phyloP scores from a whole-genome alignment of 352 stramenopile genomes.

The Phytophthora idaei region DNA sequence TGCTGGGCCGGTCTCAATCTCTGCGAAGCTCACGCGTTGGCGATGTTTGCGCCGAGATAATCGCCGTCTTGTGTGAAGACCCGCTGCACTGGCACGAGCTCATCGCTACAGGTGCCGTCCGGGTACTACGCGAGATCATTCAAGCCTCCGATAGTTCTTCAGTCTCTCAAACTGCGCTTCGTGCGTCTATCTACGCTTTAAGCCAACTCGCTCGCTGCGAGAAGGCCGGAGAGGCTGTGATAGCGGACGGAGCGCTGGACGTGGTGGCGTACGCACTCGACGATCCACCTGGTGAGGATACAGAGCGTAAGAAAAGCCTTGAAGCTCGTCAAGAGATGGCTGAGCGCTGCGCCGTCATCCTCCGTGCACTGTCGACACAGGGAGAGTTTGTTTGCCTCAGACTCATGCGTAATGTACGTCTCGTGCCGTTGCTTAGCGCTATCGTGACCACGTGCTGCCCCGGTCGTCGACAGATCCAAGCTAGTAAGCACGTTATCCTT shows the following conservation, averaged over 20 bases:
- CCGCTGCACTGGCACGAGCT: constrained; percentile 52
- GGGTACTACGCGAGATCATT: constrained; percentile 57
- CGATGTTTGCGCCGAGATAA: constrained; percentile 66
- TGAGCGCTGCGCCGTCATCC: constrained; percentile 71
- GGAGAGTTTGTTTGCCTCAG: constrained; percentile 44
- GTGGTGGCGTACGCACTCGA: constrained; percentile 51
- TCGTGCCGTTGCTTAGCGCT: constrained; percentile 54
- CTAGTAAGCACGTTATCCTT: constrained; percentile 62
- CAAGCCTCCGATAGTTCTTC: constrained; percentile 24
- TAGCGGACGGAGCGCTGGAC: constrained; percentile 65
- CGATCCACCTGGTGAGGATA: too few species aligned
- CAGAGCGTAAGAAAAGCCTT: constrained; percentile 4
- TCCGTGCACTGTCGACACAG: constrained; percentile 69
- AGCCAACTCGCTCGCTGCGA: constrained; percentile 70
- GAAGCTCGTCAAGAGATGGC: constrained; percentile 47
- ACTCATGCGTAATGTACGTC: constrained; percentile 57
- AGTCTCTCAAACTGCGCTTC: constrained; percentile 35
- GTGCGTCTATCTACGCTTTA: constrained; percentile 66
- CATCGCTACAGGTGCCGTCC: constrained; percentile 55
- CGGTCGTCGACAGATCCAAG: constrained; percentile 46
- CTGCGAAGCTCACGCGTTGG: constrained; percentile 52
- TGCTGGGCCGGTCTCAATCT: constrained; percentile 43
- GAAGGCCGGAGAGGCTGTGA: constrained; percentile 43
- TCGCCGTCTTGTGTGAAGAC: constrained; percentile 77
- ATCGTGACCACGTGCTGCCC: constrained; percentile 45